Conservation (phyloP, 176 grass and related monocot genomes). For the Pharus latifolius region DNA sequence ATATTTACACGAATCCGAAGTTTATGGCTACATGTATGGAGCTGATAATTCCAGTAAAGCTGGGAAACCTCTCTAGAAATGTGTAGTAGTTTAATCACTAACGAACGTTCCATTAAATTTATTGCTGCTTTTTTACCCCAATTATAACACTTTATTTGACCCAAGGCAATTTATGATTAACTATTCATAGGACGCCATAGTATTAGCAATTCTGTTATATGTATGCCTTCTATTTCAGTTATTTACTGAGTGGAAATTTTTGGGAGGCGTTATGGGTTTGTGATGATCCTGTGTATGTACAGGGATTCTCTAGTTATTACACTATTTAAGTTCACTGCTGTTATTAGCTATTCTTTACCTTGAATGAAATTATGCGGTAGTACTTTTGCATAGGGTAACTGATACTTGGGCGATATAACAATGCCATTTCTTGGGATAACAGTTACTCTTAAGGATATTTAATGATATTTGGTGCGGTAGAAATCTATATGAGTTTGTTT, state of each 20-base stretch:
- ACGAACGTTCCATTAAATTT: background rate
- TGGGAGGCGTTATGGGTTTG: background rate
- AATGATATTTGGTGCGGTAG: background rate
- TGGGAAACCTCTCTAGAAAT: background rate
- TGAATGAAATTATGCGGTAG: background rate
- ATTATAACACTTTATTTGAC: background rate
- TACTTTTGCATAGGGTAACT: background rate
- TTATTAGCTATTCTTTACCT: background rate
- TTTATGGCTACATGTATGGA: background rate
- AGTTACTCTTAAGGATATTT: background rate
- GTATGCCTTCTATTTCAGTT: background rate
- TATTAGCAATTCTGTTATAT: background rate
- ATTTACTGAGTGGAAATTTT: background rate
- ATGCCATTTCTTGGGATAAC: background rate
- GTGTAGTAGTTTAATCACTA: background rate
- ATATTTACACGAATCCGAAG: background rate
- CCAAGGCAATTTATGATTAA: background rate
- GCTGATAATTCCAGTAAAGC: background rate
- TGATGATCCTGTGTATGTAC: background rate
- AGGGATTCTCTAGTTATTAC: too few species aligned
- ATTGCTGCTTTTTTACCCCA: background rate
- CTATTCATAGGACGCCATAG: background rate
- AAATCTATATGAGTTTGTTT: too few species aligned
- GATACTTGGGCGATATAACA: too few species aligned
- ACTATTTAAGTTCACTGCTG: too few species aligned